Conservation (phyloP, 495 filamentous ascomycete species). For the Aspergillus baeticus region DNA sequence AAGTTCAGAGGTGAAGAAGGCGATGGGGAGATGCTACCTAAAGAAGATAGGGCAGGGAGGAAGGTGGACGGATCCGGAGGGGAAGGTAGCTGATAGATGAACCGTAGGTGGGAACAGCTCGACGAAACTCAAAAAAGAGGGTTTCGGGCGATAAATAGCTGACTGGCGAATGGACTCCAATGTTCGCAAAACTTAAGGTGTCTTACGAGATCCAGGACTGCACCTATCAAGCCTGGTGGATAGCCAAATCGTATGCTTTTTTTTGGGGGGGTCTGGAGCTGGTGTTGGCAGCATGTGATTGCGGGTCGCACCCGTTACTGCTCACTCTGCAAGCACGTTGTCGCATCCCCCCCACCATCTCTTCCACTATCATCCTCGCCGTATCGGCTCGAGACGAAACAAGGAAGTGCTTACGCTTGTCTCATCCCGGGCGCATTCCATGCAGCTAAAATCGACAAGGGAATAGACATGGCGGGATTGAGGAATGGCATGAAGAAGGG, state of each 20-base stretch:
- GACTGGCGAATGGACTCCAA: background rate
- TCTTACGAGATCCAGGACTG: slow-evolving; percentile 6
- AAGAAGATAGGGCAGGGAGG: slow-evolving; percentile 6
- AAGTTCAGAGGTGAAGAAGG: background rate
- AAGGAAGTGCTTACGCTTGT: background rate
- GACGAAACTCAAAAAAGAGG: slow-evolving; percentile 12
- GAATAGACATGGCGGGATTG: slow-evolving; percentile 10
- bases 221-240: slow-evolving; percentile 4
- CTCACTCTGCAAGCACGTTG: slow-evolving; percentile 10
- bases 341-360: background rate
- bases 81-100: slow-evolving; percentile 12
- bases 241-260: background rate
- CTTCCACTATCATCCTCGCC: background rate
- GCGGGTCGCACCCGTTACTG: slow-evolving; percentile 16
- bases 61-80: slow-evolving; percentile 8
- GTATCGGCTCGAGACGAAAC: background rate
- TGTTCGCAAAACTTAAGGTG: background rate
- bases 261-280: slow-evolving; percentile 5
- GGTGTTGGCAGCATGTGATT: slow-evolving; percentile 23
- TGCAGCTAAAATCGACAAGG: slow-evolving; percentile 18
- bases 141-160: slow-evolving; percentile 5
- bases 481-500: slow-evolving; percentile 2
- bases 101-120: slow-evolving; percentile 7
- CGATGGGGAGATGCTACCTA: slow-evolving; percentile 8
- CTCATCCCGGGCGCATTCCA: slow-evolving; percentile 6